Base-by-base conservation (phyloP, 345 rosid species). In the Microthlaspi erraticum region DNA sequence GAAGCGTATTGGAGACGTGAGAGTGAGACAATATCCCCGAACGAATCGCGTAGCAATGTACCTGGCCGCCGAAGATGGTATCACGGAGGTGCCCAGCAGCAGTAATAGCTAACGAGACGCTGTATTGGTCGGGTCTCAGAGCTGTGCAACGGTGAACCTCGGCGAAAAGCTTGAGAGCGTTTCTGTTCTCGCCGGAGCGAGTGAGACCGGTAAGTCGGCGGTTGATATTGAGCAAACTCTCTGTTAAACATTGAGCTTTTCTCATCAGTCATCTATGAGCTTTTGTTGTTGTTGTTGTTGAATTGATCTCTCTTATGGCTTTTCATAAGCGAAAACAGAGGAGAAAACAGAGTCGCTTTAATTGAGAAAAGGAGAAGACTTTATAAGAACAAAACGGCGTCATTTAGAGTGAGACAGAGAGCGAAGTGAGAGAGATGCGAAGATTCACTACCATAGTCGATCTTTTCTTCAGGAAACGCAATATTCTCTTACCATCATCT, bases 1-100 rank as follows among this genome's bases (percentile, higher is more conserved):
- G 89, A 44, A 91, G 84, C 56, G 97, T 76, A 65, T 91, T 91
- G 23, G 84, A 57, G 23, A 85, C 87, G 46, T 88, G 87, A 12
- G 78, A 70, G 80, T 64, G 78, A 55, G 65, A 16, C 41, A 56
- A 67, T 51, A 79, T 60, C 76, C 92, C 89, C 0, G 87, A 60
- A 51, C 83, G 84, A 59, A 82, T 60, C 43, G 95, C 83, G 52
- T 78, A 72, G 46, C 83, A 76, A 58, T 91, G 95, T 43, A 91
- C 80, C 57, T 88, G 83, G 52, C 38, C 51, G 34, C 93, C 95
- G 19, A 77, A 79, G 20, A 31, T 10, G 44, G 77, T 7, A 65
- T 74, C 56, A 60, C 84, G 78, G 71, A 83, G 76, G 46, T 82
- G 74, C 72, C 87, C 85, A 63, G 84, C 81, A 9, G 92, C 92